Evolutionary conservation across 345 rosid species (phyloP), one percentile per base, ranked within the genome.

Genomic region (Euphorbia pulcherrima): DNA sequence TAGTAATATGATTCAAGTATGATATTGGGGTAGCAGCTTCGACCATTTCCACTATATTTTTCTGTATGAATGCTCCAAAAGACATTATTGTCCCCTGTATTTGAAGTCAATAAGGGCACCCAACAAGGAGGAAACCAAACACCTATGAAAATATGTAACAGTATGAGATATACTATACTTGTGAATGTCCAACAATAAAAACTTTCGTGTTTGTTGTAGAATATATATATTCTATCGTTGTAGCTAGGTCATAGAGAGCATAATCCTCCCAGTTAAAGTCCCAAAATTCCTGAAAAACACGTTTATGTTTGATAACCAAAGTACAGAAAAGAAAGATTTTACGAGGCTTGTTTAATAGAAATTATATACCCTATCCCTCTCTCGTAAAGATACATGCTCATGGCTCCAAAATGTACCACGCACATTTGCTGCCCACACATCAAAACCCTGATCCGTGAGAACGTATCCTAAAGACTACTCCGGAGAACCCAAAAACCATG

Each of bases 241-340:
- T 90, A 47, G 92, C 83, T 26, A 89, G 84, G 77, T 90, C 98
- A 80, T 69, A 79, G 53, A 86, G 63, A 1, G 98, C 98, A 79
- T 90, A 77, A 64, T 93, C 97, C 88, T 93, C 87, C 97, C 97
- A 93, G 78, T 96, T 93, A 94, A 94, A 93, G 44, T 93, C 91
- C 98, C 98, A 93, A 80, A 81, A 93, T 29, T 89, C 89, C 98
- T 90, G 79, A 80, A 72, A 65, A 69, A 71, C 67, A n/a, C 12
- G 17, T 29, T 10, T 58, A n/a, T 68, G 13, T 69, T 29, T 50
- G 48, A 58, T 60, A 39, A 30, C 51, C 57, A 33, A 16, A 64
- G 37, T 28, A 59, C 39, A 56, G 18, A 71, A 47, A 44, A 20
- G 35, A 51, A 60, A n/a, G n/a, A n/a, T n/a, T n/a, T n/a, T n/a